Evolutionary conservation across 345 rosid genomes (phyloP).

Genomic region (Dimocarpus longan): DNA sequence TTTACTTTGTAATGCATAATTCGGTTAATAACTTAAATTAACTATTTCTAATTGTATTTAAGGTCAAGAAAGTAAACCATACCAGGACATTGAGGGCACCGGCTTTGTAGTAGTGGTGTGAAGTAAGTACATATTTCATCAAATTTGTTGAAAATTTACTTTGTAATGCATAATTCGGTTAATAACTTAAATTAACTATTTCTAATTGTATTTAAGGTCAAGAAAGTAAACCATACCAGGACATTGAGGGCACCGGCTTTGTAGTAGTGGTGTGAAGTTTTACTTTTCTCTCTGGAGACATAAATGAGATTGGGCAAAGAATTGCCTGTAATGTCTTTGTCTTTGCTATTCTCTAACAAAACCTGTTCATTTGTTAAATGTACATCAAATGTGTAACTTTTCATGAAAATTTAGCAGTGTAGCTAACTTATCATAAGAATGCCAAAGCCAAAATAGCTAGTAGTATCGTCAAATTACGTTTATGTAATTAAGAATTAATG

Average conservation of each 20-base stretch:
- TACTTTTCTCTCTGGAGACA: conserved; percentile 64
- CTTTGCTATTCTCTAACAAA: conserved; percentile 42
- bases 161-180: background rate
- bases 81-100: conserved; percentile 85
- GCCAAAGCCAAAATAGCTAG: too few species aligned
- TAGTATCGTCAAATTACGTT: too few species aligned
- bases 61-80: background rate
- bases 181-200: background rate
- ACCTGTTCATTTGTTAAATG: conserved; percentile 34
- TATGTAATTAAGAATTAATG: too few species aligned
- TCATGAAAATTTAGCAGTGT: too few species aligned
- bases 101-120: conserved; percentile 69
- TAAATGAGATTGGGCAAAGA: conserved; percentile 66
- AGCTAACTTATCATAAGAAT: too few species aligned
- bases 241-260: conserved; percentile 90
- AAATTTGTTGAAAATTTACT: background rate
- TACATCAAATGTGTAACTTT: too few species aligned
- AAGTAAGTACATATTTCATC: conserved; percentile 21
- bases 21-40: background rate
- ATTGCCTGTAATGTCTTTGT: conserved; percentile 39
- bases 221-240: conserved; percentile 35
- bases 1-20: background rate
- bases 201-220: too few species aligned
- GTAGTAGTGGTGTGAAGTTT: conserved; percentile 52
- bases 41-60: too few species aligned